Evolutionary conservation across 1,284 basidiomycete species (phyloP).

Genomic region (Ganoderma lingzhi): DNA sequence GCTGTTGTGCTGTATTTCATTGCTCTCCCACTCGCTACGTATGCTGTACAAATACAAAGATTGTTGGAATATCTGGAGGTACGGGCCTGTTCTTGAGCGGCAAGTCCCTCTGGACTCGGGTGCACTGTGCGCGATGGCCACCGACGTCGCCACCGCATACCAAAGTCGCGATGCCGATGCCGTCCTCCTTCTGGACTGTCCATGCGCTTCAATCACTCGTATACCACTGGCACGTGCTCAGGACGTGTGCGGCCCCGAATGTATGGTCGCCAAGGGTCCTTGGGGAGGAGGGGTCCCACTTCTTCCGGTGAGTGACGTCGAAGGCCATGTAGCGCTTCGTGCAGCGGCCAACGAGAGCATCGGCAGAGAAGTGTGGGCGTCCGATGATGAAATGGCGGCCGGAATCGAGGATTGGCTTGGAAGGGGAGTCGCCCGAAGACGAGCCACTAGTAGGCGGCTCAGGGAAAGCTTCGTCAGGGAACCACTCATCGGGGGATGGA

Average conservation of each 20-base stretch:
- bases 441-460: no score
- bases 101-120: background rate
- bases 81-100: conserved; percentile 1
- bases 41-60: background rate
- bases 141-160: conserved; percentile 24
- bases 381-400: conserved; percentile 10
- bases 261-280: conserved; percentile 21
- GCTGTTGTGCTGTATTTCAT: no score
- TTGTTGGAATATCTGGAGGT: background rate
- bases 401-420: background rate
- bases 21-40: background rate
- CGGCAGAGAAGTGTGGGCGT: conserved; percentile 10
- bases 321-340: conserved; percentile 16
- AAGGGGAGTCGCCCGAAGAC: background rate
- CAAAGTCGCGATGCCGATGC: conserved; percentile 1
- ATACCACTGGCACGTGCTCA: conserved; percentile 12
- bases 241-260: conserved; percentile 13
- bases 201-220: background rate
- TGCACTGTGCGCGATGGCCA: conserved; percentile 8
- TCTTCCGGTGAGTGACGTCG: conserved; percentile 2
- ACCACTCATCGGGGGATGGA: background rate
- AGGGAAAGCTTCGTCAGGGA: background rate
- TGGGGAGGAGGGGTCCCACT: conserved; percentile 5
- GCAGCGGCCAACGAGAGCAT: conserved; percentile 13
- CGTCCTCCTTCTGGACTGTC: background rate